Evolutionary conservation across 768 basidiomycete species (phyloP).

Genomic region (Wakefieldia striispora): DNA sequence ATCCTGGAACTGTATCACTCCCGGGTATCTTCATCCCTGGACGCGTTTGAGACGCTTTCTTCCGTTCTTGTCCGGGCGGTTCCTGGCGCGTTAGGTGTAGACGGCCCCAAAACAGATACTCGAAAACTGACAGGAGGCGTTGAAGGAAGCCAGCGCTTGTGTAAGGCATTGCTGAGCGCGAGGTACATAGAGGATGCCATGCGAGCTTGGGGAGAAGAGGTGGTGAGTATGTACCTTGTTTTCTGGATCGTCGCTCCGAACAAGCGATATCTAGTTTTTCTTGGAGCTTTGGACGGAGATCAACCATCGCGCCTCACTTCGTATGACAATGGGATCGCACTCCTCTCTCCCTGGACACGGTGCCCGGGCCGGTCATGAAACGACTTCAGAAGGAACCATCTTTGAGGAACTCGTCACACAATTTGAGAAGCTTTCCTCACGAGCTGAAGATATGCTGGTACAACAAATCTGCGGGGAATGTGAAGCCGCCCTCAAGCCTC

Average conservation of each 20-base stretch:
- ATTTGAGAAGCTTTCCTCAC: slow-evolving; percentile 56
- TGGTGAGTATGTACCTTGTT: slow-evolving; percentile 49
- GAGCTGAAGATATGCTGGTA: slow-evolving; percentile 88
- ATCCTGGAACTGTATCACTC: slow-evolving; percentile 72
- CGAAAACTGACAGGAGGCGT: slow-evolving; percentile 75
- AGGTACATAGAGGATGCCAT: slow-evolving; percentile 68
- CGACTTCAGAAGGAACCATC: slow-evolving; percentile 59
- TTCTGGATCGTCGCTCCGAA: not conserved
- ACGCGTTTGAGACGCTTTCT: slow-evolving; percentile 92
- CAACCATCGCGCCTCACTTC: slow-evolving; percentile 54
- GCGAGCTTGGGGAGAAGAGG: slow-evolving; percentile 85
- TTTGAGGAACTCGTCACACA: slow-evolving; percentile 74
- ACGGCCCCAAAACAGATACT: slow-evolving; percentile 44
- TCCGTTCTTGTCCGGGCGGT: slow-evolving; percentile 87
- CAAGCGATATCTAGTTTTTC: slow-evolving; percentile 65
- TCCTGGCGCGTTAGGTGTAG: slow-evolving; percentile 80
- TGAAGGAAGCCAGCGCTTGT: slow-evolving; percentile 77
- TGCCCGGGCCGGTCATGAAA: slow-evolving; percentile 12
- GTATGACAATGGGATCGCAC: slow-evolving; percentile 48
- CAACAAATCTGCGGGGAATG: slow-evolving; percentile 83
- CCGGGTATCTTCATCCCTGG: slow-evolving; percentile 80
- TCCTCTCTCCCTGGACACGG: slow-evolving; percentile 50
- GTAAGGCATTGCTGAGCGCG: slow-evolving; percentile 84
- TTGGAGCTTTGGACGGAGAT: slow-evolving; percentile 87
- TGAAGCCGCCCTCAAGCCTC: slow-evolving; percentile 67